Base-by-base conservation (phyloP, 768 basidiomycete genomes). In the Leccinum truebloodii region DNA sequence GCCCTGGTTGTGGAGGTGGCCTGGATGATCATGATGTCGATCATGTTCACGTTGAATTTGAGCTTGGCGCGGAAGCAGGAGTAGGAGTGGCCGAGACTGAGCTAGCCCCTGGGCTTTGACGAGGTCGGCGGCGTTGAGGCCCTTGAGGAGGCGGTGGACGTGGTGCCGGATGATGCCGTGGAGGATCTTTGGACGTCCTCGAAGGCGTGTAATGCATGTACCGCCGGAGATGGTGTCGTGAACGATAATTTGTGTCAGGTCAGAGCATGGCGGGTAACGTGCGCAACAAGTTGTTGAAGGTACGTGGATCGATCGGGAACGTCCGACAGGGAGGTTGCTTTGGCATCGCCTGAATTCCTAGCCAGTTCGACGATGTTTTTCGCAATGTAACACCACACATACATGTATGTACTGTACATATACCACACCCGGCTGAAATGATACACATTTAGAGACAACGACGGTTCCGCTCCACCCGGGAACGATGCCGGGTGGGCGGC, bases 61-160 rank as follows among this genome's bases (percentile, higher is more conserved):
- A 98, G 89, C 75, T 98, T 98, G 46, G 95, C 90, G 65, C 96
- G 10, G 32, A 10, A 32, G 32, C 32, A 88, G 26, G 95, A 97
- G 80, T 96, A 98, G 4, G 94, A 94, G 82, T 98, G 96, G 32
- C 96, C 96, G 54, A 98, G 83, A 71, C 96, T 95, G 66, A 98
- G 90, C 70, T 98, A 96, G n/a, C 32, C 32, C 32, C 32, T 32
- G 32, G 32, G 96, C 93, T 70, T 95, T 92, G 61, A 81, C 85
- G 66, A 97, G 82, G 82, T 98, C 96, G 67, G 87, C 91, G 49
- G 84, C 81, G 70, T 94, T 88, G 66, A 98, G 87, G 24, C 91
- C 94, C 63, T 87, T 93, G 68, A 98, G 84, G 54, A 98, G 83
- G 70, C 92, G 94, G 66, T 89, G 79, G 30, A 94, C 95, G 74